phyloP scores from a whole-genome alignment of 495 filamentous ascomycete genomes.

The Aspergillus coremiiformis region DNA sequence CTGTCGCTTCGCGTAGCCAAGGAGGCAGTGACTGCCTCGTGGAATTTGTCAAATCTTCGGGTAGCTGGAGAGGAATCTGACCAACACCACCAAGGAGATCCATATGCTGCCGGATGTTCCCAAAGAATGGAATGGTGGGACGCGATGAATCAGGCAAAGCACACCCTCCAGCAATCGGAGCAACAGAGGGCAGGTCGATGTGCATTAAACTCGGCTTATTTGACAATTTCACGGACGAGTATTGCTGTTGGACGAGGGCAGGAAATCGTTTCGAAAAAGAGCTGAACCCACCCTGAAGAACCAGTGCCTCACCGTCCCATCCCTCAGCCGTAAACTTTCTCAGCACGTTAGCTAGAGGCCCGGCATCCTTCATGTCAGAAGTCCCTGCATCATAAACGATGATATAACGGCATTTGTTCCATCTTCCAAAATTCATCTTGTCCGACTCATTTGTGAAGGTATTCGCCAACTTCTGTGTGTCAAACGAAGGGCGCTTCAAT shows the following conservation, averaged over 20 bases:
- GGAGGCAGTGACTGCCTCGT: conserved; percentile 49
- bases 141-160: conserved; percentile 62
- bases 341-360: conserved; percentile 69
- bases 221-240: conserved; percentile 20
- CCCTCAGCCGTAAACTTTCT: conserved; percentile 87
- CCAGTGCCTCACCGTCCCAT: conserved; percentile 64
- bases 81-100: conserved; percentile 91
- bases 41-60: conserved; percentile 44
- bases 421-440: conserved; percentile 65
- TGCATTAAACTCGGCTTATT: conserved; percentile 42
- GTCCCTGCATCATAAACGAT: conserved; percentile 83
- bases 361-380: conserved; percentile 67
- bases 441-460: conserved; percentile 76
- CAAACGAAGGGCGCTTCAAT: conserved; percentile 84
- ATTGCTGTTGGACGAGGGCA: conserved; percentile 27
- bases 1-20: conserved; percentile 69
- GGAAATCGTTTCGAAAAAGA: conserved; percentile 47
- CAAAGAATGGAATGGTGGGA: conserved; percentile 83
- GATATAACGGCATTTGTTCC: conserved; percentile 66
- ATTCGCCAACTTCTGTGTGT: conserved; percentile 78
- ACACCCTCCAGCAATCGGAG: conserved; percentile 82
- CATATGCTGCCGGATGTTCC: conserved; percentile 95
- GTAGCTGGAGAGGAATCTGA: conserved; percentile 71
- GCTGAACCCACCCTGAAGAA: conserved; percentile 56
- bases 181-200: conserved; percentile 47